Base-by-base conservation (phyloP, 768 basidiomycete genomes). In the Suillus tomentosus region DNA sequence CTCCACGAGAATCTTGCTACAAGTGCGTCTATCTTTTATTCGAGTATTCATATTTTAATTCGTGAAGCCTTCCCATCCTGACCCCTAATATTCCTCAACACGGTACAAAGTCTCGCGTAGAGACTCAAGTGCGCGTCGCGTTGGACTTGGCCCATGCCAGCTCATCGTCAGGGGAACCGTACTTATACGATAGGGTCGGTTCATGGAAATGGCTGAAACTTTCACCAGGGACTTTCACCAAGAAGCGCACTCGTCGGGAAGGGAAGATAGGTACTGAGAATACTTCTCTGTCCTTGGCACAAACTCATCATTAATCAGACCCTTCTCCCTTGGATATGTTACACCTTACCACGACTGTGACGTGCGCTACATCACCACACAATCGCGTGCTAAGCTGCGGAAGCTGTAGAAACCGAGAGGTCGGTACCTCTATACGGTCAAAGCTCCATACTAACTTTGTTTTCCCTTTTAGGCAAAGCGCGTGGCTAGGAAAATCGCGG, bases 71-170 rank as follows among this genome's bases (percentile, higher is more conserved):
- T 62, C 84, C 91, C 31, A 90, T 96, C 63, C 81, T 93, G 73
- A 87, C 94, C 50, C 91, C 93, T 24, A 93, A 87, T 70, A 87
- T 96, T 61, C 94, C 95, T 6, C 85, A 87, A 69, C 79, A 81
- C 51, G 95, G 94, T 31, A 89, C 94, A 15, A 96, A 96, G 77
- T 94, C 92, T 55, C 86, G 95, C 40, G 95, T 96, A n/a, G 95
- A 96, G 75, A 96, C 95, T 3, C 95, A 96, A 80, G 88, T 96
- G 57, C 88, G 94, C 72, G 85, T 96, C 47, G 86, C 89, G 3
- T 81, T 96, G 45, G 91, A 94, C 71, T 80, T 94, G 57, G 90
- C 90, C 5, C 86, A 90, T 69, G 81, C 87, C 27, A 87, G 82
- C 69, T 74, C 79, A 6, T 85, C 88, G 5, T 82, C 85, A 2